These are phyloP conservation scores for Clavulina sp. DNA, from an alignment of 768 basidiomycete species.

Conservation along the genomic window DNA sequence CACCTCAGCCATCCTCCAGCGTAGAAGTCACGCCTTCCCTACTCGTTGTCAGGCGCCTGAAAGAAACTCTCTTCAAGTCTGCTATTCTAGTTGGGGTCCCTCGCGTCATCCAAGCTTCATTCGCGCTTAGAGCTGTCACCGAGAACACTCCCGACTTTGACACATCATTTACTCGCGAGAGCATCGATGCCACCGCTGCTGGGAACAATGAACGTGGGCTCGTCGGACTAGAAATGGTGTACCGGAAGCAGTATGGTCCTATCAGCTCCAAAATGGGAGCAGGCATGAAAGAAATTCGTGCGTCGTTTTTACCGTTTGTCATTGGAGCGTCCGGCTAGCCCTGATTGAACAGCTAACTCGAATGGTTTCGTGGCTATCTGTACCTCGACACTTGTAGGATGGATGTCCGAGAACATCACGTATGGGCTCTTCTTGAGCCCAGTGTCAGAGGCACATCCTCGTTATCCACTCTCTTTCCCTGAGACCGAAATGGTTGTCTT, in stretches of 20 bases:
- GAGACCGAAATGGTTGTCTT: slow-evolving; percentile 7
- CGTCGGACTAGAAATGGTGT: not conserved
- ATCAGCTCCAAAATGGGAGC: not conserved
- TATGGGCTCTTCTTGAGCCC: slow-evolving; percentile 3
- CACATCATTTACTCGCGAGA: not conserved
- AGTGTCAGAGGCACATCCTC: not conserved
- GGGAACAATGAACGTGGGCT: not conserved
- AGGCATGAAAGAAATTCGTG: not conserved
- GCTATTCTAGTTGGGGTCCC: slow-evolving; percentile 6
- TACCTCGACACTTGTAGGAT: slow-evolving; percentile 2
- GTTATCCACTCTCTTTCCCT: not conserved
- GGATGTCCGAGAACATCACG: slow-evolving; percentile 2
- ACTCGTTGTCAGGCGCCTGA: not conserved
- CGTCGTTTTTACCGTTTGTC: not conserved
- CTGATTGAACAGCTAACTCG: too few species aligned
- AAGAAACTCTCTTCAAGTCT: slow-evolving; percentile 1
- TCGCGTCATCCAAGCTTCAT: not conserved
- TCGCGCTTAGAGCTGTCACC: slow-evolving; percentile 1
- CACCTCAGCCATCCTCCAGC: too few species aligned
- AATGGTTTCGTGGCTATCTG: not conserved
- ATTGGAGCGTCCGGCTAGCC: too few species aligned
- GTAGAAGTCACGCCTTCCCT: not conserved
- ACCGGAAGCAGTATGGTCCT: not conserved
- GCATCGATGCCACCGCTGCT: not conserved
- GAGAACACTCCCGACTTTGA: not conserved